Conservation (phyloP, 2,329 filamentous ascomycete species). For the Pseudocercospora macadamiae region DNA sequence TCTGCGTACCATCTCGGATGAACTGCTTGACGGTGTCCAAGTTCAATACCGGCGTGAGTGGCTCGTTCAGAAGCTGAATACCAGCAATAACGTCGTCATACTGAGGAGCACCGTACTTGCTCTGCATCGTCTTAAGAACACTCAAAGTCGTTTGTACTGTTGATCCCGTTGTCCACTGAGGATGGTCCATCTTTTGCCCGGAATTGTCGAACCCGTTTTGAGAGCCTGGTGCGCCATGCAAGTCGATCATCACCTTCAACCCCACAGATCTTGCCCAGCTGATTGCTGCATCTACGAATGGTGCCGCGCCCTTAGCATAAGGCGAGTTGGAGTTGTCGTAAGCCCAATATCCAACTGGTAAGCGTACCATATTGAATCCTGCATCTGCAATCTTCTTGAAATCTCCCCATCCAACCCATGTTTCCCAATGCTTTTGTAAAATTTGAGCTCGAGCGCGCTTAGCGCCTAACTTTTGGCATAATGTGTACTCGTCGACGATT, state of each 20-base stretch:
- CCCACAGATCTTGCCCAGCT: constrained; percentile 58
- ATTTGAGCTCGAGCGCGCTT: constrained; percentile 46
- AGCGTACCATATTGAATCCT: constrained; percentile 62
- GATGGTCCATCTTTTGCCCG: constrained; percentile 50
- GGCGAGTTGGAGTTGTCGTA: constrained; percentile 55
- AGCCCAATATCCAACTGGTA: constrained; percentile 64
- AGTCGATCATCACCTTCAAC: constrained; percentile 61
- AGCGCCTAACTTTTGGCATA: constrained; percentile 53
- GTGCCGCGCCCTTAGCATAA: constrained; percentile 56
- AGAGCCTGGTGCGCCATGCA: constrained; percentile 59
- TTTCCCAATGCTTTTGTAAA: constrained; percentile 56
- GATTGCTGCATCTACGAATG: constrained; percentile 59
- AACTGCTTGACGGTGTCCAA: constrained; percentile 55
- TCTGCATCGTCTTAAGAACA: constrained; percentile 60
- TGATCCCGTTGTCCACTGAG: constrained; percentile 52
- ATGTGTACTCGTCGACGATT: constrained; percentile 55
- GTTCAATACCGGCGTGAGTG: constrained; percentile 51
- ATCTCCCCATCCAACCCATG: constrained; percentile 54
- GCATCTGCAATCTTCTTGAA: constrained; percentile 60
- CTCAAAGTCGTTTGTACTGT: constrained; percentile 56
- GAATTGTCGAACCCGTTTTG: constrained; percentile 68
- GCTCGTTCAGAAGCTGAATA: constrained; percentile 63
- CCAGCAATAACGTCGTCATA: constrained; percentile 63
- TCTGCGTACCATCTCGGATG: constrained; percentile 52
- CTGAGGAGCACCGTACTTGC: constrained; percentile 57